These are phyloP conservation scores for Penicillium brasilianum DNA, from an alignment of 2,329 filamentous ascomycete genomes.

Conservation along the genomic window DNA sequence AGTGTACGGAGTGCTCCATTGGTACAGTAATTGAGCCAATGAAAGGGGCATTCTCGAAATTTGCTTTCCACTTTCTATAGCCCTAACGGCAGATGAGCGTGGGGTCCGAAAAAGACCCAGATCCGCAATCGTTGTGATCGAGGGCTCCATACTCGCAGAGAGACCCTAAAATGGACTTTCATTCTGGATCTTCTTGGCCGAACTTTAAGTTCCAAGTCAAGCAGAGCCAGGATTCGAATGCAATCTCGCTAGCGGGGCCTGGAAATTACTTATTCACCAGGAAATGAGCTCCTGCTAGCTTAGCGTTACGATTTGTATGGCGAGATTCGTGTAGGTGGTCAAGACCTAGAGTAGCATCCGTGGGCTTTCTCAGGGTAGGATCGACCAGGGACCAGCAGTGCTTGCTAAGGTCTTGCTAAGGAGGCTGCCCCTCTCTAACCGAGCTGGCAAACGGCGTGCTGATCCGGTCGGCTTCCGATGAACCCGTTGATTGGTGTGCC, in stretches of 20 bases:
- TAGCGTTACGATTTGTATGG: neutral
- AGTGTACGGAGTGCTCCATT: neutral
- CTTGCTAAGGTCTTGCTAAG: neutral
- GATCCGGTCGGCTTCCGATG: conserved; percentile 24
- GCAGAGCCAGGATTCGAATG: neutral
- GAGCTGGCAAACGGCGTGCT: conserved; percentile 21
- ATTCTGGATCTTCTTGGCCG: neutral
- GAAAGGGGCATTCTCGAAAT: conserved; percentile 6
- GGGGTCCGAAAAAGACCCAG: conserved; percentile 10
- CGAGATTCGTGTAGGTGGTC: neutral
- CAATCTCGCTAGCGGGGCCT: neutral
- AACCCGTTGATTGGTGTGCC: conserved; percentile 16
- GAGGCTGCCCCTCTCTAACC: conserved; percentile 3
- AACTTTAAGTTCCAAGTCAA: neutral
- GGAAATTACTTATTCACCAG: neutral
- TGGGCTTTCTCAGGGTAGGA: neutral
- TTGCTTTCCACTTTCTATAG: conserved; percentile 7
- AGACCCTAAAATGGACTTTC: neutral
- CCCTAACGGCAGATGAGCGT: conserved; percentile 20
- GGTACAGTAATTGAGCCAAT: neutral
- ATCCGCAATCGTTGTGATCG: neutral
- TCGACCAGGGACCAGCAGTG: neutral
- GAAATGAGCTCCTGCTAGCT: neutral
- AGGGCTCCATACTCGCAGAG: neutral
- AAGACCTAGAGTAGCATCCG: neutral